These are phyloP conservation scores for Dendrocalamus sinicus DNA, from an alignment of 176 grass and related monocot genomes.

Conservation along the genomic window DNA sequence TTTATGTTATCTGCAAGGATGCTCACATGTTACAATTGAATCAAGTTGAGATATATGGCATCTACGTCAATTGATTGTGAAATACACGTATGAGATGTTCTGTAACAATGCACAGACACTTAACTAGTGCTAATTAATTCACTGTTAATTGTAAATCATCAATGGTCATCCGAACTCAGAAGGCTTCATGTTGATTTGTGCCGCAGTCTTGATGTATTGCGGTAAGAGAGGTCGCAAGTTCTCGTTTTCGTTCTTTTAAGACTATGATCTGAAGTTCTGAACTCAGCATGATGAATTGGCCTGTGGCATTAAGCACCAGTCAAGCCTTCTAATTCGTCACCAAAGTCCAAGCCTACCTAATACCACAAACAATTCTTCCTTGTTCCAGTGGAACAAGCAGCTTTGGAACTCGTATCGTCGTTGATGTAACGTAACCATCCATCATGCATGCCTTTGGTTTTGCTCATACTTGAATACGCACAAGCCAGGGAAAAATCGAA, in stretches of 20 bases:
- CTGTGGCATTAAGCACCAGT: background rate
- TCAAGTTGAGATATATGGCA: too few species aligned
- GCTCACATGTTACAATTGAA: too few species aligned
- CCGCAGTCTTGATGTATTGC: background rate
- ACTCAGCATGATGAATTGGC: background rate
- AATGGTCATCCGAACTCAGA: background rate
- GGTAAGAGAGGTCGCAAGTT: background rate
- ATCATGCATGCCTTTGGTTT: background rate
- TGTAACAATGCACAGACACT: too few species aligned
- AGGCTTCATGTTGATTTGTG: background rate
- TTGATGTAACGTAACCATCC: background rate
- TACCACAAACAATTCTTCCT: background rate
- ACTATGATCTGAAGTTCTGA: background rate
- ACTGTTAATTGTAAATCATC: background rate
- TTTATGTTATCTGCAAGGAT: too few species aligned
- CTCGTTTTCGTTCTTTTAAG: background rate
- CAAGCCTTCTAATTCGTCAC: background rate
- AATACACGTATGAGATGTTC: too few species aligned
- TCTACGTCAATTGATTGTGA: too few species aligned
- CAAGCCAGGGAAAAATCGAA: background rate
- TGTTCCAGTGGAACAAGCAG: background rate
- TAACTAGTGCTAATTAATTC: background rate
- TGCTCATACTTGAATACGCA: background rate
- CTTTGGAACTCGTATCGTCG: background rate
- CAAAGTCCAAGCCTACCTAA: constrained; percentile 22